These are phyloP conservation scores for Serpula lacrymans DNA, from an alignment of 768 basidiomycete genomes.

Conservation along the genomic window DNA sequence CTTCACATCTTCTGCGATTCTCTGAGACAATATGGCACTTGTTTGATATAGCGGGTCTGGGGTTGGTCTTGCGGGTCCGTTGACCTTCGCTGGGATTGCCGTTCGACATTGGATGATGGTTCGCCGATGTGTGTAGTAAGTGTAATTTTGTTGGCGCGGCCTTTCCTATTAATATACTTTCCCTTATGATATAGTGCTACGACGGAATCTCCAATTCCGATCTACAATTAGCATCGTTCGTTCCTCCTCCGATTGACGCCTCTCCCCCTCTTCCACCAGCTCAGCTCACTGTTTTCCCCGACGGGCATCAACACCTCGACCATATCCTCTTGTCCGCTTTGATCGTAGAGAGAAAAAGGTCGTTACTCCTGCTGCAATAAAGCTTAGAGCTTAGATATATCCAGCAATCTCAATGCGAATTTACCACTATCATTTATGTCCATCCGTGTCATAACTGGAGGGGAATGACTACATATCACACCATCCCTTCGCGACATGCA, in stretches of 20 bases:
- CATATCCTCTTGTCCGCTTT: slow-evolving; percentile 44
- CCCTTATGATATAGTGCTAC: too few species aligned
- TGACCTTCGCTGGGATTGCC: slow-evolving; percentile 46
- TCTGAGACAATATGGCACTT: too few species aligned
- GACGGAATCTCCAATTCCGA: slow-evolving; percentile 15
- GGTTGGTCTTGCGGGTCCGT: slow-evolving; percentile 36
- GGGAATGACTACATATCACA: too few species aligned
- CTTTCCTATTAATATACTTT: background rate
- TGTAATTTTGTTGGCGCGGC: too few species aligned
- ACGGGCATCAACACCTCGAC: slow-evolving; percentile 42
- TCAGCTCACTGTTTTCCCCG: slow-evolving; percentile 42
- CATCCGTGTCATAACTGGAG: too few species aligned
- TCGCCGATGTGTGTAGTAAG: slow-evolving; percentile 46
- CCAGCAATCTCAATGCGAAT: too few species aligned
- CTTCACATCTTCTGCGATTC: background rate
- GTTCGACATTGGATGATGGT: slow-evolving; percentile 41
- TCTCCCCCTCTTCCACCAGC: slow-evolving; percentile 46
- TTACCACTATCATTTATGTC: too few species aligned
- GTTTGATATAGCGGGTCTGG: slow-evolving; percentile 34
- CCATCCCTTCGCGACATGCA: too few species aligned
- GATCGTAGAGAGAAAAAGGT: slow-evolving; percentile 39
- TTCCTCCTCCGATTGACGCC: slow-evolving; percentile 44
- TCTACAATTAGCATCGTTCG: slow-evolving; percentile 41
- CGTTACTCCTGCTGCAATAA: too few species aligned
- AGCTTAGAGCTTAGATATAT: too few species aligned